phyloP scores from a whole-genome alignment of 371 early-diverging fungal genomes.

The Mucor saturninus region DNA sequence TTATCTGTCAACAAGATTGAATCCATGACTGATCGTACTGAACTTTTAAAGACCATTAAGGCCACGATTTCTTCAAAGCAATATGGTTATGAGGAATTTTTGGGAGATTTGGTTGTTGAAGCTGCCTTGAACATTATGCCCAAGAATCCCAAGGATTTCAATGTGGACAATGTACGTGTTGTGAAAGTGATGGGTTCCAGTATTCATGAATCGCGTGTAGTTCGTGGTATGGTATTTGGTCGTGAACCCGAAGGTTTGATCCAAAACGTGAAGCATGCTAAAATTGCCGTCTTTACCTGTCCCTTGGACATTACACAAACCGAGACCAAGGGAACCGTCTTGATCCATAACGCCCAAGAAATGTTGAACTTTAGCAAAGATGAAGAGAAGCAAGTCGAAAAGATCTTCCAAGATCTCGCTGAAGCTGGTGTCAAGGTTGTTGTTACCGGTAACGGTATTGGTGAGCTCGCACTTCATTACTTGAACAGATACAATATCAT shows the following conservation, averaged over 20 bases:
- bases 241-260: conserved; percentile 89
- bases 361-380: conserved; percentile 97
- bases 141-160: conserved; percentile 82
- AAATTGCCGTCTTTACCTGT: conserved; percentile 97
- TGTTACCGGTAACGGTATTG: conserved; percentile 88
- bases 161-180: conserved; percentile 94
- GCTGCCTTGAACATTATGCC: conserved; percentile 95
- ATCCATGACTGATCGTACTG: conserved; percentile 55
- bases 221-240: conserved; percentile 99
- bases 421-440: conserved; percentile 94
- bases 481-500: conserved; percentile 90
- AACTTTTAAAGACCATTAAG: conserved; percentile 74
- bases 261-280: conserved; percentile 78
- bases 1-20: conserved; percentile 72
- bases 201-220: conserved; percentile 90
- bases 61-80: conserved; percentile 91
- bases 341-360: conserved; percentile 96
- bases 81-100: conserved; percentile 92
- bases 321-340: conserved; percentile 99
- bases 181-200: conserved; percentile 97
- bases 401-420: conserved; percentile 85
- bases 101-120: conserved; percentile 81
- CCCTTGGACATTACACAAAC: conserved; percentile 95
- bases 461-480: conserved; percentile 95
- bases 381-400: conserved; percentile 83